Evolutionary conservation across 495 filamentous ascomycete species (phyloP).

Genomic region (Echria macrotheca): DNA sequence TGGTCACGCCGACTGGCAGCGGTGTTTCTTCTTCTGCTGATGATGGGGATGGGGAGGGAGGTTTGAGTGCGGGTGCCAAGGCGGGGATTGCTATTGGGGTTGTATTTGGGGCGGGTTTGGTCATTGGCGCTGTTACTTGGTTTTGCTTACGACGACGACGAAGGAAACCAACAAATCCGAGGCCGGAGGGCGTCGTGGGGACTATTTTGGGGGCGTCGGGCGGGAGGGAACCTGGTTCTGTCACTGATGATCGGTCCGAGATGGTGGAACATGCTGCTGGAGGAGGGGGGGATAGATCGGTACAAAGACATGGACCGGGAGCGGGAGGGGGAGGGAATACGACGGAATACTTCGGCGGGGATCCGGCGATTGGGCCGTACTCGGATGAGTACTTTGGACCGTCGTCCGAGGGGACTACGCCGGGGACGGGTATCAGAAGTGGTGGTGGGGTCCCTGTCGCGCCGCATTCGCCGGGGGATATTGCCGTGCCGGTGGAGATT

Average conservation of each 20-base stretch:
- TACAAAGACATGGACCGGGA: too few relatives aligned
- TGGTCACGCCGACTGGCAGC: slow-evolving; percentile 32
- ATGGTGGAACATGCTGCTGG: too few relatives aligned
- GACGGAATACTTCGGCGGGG: slow-evolving; percentile 32
- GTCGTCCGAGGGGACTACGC: slow-evolving; percentile 15
- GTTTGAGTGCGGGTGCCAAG: slow-evolving; percentile 34
- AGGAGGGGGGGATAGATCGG: too few relatives aligned
- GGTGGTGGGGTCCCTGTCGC: slow-evolving; percentile 21
- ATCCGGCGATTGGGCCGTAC: slow-evolving; percentile 30
- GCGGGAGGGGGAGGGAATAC: too few relatives aligned
- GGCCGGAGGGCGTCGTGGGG: slow-evolving; percentile 5
- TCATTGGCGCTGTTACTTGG: slow-evolving; percentile 35
- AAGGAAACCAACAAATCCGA: slow-evolving; percentile 5
- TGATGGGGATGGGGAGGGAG: not conserved
- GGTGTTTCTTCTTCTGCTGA: too few relatives aligned
- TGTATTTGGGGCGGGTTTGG: slow-evolving; percentile 12
- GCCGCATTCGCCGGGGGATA: slow-evolving; percentile 28
- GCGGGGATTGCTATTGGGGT: slow-evolving; percentile 44
- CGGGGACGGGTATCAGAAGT: slow-evolving; percentile 9
- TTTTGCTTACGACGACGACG: slow-evolving; percentile 30
- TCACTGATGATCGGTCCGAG: slow-evolving; percentile 25
- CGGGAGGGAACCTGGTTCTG: slow-evolving; percentile 19
- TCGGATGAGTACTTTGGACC: slow-evolving; percentile 21
- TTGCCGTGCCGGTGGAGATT: slow-evolving; percentile 32
- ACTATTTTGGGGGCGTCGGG: slow-evolving; percentile 12